Conservation (phyloP, 1,139 yeast genomes). For the Zygoascus sp. region DNA sequence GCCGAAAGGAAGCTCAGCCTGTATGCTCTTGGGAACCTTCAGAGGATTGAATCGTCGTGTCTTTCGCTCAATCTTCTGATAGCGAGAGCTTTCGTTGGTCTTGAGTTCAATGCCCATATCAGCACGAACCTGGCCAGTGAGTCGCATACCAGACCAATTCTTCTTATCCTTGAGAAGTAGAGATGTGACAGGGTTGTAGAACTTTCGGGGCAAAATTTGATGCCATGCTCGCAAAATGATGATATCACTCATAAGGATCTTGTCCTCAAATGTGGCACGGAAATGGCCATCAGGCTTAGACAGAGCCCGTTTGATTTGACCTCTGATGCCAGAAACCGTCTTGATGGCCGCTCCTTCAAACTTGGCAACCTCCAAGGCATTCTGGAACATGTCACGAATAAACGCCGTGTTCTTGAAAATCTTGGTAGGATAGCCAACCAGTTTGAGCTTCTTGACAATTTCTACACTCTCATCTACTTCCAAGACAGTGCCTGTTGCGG, state of each 20-base stretch:
- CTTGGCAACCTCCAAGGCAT: constrained; percentile 91
- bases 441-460: constrained; percentile 90
- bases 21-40: constrained; percentile 75
- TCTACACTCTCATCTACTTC: constrained; percentile 86
- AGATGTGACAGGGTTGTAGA: constrained; percentile 95
- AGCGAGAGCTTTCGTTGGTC: constrained; percentile 52
- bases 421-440: constrained; percentile 93
- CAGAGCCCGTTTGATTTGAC: constrained; percentile 93
- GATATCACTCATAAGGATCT: constrained; percentile 83
- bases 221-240: constrained; percentile 94
- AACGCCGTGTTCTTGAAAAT: constrained; percentile 95
- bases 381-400: constrained; percentile 91
- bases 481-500: constrained; percentile 96
- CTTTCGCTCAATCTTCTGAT: constrained; percentile 77
- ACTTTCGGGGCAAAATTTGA: constrained; percentile 83
- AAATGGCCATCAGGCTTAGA: constrained; percentile 95
- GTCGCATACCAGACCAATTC: constrained; percentile 94
- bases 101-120: constrained; percentile 66
- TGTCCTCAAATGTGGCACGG: constrained; percentile 98
- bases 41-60: constrained; percentile 84
- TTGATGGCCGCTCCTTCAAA: constrained; percentile 97
- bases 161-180: constrained; percentile 66
- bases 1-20: constrained; percentile 78
- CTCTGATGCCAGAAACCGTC: constrained; percentile 95
- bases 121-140: constrained; percentile 90